A percentile compares a stretch with the other conserved stretches of the same genome.
These are phyloP conservation scores for Excoecaria agallocha DNA, from an alignment of 345 rosid genomes.

Conservation along the genomic window DNA sequence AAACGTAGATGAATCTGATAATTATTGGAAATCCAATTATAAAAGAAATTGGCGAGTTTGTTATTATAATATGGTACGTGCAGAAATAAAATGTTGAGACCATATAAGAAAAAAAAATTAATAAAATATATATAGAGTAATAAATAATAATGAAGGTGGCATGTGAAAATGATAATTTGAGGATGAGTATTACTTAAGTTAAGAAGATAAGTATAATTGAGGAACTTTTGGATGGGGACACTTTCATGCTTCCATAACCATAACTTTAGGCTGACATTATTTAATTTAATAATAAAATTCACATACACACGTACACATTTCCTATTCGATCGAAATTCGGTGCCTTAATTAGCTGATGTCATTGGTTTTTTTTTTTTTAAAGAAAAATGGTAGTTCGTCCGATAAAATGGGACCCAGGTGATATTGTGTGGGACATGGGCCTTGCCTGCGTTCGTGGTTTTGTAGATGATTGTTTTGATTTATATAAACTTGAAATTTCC, in stretches of 20 bases:
- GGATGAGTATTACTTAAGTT: neutral
- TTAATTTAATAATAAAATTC: neutral
- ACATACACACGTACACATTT: constrained; percentile 23
- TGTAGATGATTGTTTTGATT: too few species aligned
- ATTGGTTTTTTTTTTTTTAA: too few species aligned
- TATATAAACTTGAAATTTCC: too few species aligned
- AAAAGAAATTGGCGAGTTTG: too few species aligned
- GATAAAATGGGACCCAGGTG: neutral
- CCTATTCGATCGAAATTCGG: constrained; percentile 26
- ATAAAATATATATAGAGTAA: neutral
- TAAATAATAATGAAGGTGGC: neutral
- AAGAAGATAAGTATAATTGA: neutral
- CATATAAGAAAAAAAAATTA: too few species aligned
- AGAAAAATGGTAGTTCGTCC: neutral
- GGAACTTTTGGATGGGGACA: neutral
- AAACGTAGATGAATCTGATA: too few species aligned
- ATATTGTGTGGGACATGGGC: neutral
- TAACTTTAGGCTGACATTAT: constrained; percentile 4
- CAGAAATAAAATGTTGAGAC: too few species aligned
- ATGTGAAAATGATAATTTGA: neutral
- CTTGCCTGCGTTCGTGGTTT: too few species aligned
- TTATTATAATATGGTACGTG: too few species aligned
- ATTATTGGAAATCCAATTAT: too few species aligned
- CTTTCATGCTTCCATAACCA: too few species aligned
- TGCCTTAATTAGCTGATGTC: constrained; percentile 17